Percentiles rank a stretch among this genome's conserved stretches.
Evolutionary conservation across 1,284 basidiomycete genomes (phyloP).

Genomic region (Trichosporon faecale): DNA sequence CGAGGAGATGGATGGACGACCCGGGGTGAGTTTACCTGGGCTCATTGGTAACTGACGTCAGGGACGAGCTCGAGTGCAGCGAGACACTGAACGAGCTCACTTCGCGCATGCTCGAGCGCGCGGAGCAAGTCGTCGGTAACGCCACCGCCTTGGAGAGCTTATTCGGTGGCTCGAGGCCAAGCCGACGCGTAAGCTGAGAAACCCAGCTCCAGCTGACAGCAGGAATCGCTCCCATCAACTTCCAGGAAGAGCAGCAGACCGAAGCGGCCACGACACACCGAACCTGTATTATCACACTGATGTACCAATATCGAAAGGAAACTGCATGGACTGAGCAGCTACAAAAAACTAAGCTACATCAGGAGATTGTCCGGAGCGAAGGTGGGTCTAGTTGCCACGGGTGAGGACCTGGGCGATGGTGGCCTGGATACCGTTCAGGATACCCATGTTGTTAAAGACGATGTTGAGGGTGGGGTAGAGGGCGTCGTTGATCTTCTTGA

Average conservation of each 20-base stretch:
- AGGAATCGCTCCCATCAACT: neutral
- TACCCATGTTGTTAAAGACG: neutral
- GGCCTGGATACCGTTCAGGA: neutral
- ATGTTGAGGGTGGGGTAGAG: neutral
- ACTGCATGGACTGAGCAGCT: neutral
- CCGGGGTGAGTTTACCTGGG: neutral
- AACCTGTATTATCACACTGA: neutral
- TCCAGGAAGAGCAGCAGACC: neutral
- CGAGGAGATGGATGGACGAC: constrained; percentile 17
- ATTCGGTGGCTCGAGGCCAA: neutral
- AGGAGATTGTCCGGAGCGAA: neutral
- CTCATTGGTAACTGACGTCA: neutral
- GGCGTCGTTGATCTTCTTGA: neutral
- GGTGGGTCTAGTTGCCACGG: neutral
- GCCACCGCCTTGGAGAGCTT: neutral
- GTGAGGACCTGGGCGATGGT: neutral
- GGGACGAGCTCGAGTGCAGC: neutral
- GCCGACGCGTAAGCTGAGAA: neutral
- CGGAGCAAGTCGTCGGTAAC: neutral
- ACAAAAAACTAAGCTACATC: neutral
- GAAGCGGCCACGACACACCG: neutral
- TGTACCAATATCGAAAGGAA: neutral
- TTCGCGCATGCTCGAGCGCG: neutral
- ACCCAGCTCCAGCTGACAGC: neutral
- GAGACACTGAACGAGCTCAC: neutral